Percentiles rank a stretch among this genome's conserved stretches.
These are phyloP conservation scores for Geotrichum macrosporum DNA, from an alignment of 1,139 yeast genomes.

Conservation along the genomic window DNA sequence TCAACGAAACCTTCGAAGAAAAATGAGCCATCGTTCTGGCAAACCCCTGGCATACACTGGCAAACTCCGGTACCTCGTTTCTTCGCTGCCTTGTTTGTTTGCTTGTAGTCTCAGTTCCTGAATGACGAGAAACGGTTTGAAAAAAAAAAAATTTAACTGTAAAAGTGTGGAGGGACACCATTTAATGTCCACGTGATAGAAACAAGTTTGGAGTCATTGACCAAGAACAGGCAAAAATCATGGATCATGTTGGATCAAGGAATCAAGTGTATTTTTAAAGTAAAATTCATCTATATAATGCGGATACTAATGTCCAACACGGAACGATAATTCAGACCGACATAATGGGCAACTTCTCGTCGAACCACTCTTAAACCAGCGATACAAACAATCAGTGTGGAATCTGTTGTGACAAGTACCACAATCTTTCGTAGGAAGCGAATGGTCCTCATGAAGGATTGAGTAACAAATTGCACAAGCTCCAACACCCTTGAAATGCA, in stretches of 20 bases:
- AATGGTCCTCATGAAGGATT: constrained; percentile 81
- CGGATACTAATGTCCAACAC: constrained; percentile 24
- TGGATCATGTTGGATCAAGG: too few relatives aligned
- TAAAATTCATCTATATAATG: too few relatives aligned
- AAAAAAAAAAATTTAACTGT: not conserved
- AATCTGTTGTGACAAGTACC: constrained; percentile 88
- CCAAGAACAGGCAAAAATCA: too few relatives aligned
- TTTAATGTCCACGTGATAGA: not conserved
- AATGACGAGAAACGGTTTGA: not conserved
- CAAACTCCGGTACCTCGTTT: too few relatives aligned
- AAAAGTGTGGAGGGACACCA: too few relatives aligned
- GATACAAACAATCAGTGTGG: constrained; percentile 94
- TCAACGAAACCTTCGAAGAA: not conserved
- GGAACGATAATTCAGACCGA: constrained; percentile 57
- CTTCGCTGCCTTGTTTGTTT: too few relatives aligned
- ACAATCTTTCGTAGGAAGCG: constrained; percentile 85
- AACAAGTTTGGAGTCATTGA: not conserved
- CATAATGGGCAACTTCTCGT: constrained; percentile 92
- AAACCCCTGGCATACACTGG: too few relatives aligned
- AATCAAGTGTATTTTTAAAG: too few relatives aligned
- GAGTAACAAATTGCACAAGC: constrained; percentile 97
- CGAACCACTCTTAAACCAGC: constrained; percentile 96
- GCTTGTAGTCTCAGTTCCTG: too few relatives aligned
- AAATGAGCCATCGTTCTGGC: not conserved
- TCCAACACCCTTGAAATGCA: constrained; percentile 82